Evolutionary conservation across 2,329 filamentous ascomycete species (phyloP).

Genomic region (Claviceps africana): DNA sequence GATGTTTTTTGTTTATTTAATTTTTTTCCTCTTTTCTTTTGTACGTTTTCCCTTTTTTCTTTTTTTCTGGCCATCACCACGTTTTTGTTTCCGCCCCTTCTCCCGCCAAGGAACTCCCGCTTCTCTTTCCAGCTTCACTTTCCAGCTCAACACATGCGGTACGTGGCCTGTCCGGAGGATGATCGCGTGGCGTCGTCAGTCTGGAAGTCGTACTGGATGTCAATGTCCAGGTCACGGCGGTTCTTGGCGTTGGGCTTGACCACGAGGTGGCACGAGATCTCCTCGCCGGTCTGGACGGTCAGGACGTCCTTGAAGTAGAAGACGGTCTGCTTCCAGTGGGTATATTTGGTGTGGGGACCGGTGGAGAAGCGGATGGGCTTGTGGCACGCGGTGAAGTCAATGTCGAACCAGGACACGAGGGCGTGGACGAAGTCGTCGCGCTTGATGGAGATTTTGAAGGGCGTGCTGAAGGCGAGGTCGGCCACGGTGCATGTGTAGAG

Average conservation of each 20-base stretch:
- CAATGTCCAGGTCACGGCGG: constrained; percentile 86
- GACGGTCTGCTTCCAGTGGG: constrained; percentile 99
- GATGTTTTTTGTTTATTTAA: neutral
- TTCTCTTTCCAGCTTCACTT: neutral
- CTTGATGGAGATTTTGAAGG: constrained; percentile 62
- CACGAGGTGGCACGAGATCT: constrained; percentile 55
- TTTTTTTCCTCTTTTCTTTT: neutral
- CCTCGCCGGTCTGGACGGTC: constrained; percentile 79
- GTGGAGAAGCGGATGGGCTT: constrained; percentile 96
- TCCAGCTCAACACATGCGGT: constrained; percentile 56
- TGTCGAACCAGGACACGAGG: constrained; percentile 96
- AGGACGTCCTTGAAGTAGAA: constrained; percentile 93
- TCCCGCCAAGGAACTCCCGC: too few species aligned
- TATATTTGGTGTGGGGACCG: constrained; percentile 96
- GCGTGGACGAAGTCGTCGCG: constrained; percentile 94
- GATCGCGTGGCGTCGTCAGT: constrained; percentile 58
- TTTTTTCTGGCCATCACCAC: neutral
- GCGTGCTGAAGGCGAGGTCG: constrained; percentile 71
- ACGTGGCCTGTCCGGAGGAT: constrained; percentile 57
- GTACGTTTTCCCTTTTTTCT: neutral
- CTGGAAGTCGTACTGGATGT: constrained; percentile 67
- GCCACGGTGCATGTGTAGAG: constrained; percentile 76
- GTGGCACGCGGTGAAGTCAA: constrained; percentile 96
- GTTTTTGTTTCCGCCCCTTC: too few species aligned
- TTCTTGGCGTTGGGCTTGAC: constrained; percentile 92